Evolutionary conservation across 163 green algal species (phyloP), one percentile per base, ranked within the genome.

Genomic region (Chlorella variabilis): DNA sequence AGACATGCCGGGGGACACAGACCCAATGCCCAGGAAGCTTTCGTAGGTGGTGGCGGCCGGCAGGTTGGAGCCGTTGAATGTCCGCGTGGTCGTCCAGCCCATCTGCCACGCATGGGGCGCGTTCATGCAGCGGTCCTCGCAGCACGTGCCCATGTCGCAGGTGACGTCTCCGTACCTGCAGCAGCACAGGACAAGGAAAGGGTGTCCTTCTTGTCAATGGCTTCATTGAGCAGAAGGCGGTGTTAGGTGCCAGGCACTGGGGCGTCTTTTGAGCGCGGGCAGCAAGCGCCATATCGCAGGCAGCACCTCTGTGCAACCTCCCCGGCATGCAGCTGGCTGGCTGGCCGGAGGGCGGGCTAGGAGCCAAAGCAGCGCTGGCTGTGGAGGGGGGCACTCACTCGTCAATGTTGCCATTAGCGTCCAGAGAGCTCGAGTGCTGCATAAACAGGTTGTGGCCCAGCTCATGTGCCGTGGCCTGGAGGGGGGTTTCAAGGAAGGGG

Each of bases 401-500:
- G 62, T 70, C 62, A 9, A 70, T 18, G 2, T 8, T 11, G 3
- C 62, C 62, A 25, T 20, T 20, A 15, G 62, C 15, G 34, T 27
- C 29, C 31, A n/a, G 21, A 25, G 62, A 29, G 33, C 62, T 33
- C 3, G 62, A 31, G n/a, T 70, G 62, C 2, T 13, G 31, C 62
- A 70, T 29, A 33, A 48, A 70, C 31, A 70, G 62, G 62, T 70
- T 70, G 62, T 70, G 62, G 17, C 31, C 36, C 33, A 70, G 62
- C 62, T 70, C 62, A 33, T 70, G 62, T 0, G 36, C 33, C 3
- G 27, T 18, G 13, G 33, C 59, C 59, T 68, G 59, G 27, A 42
- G 20, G 29, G n/a, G n/a, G n/a, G n/a, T n/a, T n/a, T n/a, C n/a
- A n/a, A n/a, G n/a, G n/a, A n/a, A n/a, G n/a, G n/a, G n/a, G n/a